Conservation (phyloP, 306 rosid genomes). For the Cucumis cinereus region DNA sequence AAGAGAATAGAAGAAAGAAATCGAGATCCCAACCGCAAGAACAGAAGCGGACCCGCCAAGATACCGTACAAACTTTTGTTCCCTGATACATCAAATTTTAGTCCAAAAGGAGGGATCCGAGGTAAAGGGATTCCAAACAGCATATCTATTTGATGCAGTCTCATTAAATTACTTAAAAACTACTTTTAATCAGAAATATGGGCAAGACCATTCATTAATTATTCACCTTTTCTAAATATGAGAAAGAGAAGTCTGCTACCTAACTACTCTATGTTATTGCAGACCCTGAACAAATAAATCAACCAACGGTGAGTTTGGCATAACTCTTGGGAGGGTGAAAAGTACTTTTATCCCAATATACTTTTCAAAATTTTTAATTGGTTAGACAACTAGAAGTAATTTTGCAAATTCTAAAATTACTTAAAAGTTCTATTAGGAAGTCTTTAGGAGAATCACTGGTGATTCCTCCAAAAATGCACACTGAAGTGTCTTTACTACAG, state of each 20-base stretch:
- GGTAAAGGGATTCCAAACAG: constrained; percentile 47
- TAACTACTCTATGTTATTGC: not conserved
- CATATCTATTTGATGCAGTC: constrained; percentile 31
- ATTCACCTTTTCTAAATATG: not conserved
- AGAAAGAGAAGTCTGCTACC: not conserved
- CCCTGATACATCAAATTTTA: constrained; percentile 30
- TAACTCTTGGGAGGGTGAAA: not conserved
- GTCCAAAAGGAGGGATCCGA: constrained; percentile 23
- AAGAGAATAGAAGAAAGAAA: constrained; percentile 37
- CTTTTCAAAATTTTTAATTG: not conserved
- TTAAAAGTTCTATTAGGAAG: not conserved
- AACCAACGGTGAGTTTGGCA: not conserved
- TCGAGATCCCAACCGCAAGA: constrained; percentile 40
- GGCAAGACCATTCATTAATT: not conserved
- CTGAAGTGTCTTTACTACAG: not conserved
- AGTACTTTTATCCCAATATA: not conserved
- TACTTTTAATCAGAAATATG: not conserved
- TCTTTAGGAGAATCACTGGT: not conserved
- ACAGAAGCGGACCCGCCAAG: constrained; percentile 38
- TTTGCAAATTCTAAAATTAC: not conserved
- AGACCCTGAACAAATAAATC: not conserved
- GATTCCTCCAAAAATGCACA: not conserved
- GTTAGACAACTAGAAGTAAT: not conserved
- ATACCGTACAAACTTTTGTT: constrained; percentile 32
- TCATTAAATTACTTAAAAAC: not conserved